These are phyloP conservation scores for Artemisia argyi DNA, from an alignment of 129 eudicot genomes.

Conservation along the genomic window DNA sequence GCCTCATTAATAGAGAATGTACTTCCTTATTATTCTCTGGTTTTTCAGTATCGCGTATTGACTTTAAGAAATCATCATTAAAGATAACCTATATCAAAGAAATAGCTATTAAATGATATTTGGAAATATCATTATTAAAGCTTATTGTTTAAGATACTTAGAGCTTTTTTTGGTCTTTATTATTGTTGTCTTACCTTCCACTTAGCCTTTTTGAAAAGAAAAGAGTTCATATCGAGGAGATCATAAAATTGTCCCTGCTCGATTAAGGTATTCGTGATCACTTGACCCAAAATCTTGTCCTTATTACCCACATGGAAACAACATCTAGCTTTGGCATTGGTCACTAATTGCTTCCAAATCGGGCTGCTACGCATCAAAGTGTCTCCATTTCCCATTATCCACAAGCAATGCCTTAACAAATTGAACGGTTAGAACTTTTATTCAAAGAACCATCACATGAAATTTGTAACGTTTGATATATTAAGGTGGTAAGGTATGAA, in stretches of 20 bases:
- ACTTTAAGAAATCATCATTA: conserved; percentile 31
- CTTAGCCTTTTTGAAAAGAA: conserved; percentile 34
- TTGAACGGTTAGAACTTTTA: conserved; percentile 1
- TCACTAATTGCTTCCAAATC: conserved; percentile 52
- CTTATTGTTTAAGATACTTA: background rate
- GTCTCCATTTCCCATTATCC: conserved; percentile 69
- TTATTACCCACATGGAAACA: conserved; percentile 45
- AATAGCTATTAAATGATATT: background rate
- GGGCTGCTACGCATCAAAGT: conserved; percentile 42
- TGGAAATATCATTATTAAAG: too few species aligned
- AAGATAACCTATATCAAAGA: conserved; percentile 32
- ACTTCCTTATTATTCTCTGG: conserved; percentile 16
- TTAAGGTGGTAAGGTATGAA: background rate
- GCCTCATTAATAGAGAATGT: background rate
- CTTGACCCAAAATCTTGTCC: conserved; percentile 38
- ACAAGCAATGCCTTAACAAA: conserved; percentile 47
- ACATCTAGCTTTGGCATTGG: conserved; percentile 29
- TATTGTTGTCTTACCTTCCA: conserved; percentile 41
- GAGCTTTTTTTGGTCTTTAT: background rate
- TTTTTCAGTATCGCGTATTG: conserved; percentile 1
- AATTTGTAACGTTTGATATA: background rate
- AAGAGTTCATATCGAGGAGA: conserved; percentile 22
- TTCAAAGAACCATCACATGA: background rate
- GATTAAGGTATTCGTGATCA: conserved; percentile 17
- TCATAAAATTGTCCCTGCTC: conserved; percentile 29